A percentile compares a stretch with the other conserved stretches of the same genome.
Conservation (phyloP, 805 yeast species). For the Vanderwaltozyma yarrowii region DNA sequence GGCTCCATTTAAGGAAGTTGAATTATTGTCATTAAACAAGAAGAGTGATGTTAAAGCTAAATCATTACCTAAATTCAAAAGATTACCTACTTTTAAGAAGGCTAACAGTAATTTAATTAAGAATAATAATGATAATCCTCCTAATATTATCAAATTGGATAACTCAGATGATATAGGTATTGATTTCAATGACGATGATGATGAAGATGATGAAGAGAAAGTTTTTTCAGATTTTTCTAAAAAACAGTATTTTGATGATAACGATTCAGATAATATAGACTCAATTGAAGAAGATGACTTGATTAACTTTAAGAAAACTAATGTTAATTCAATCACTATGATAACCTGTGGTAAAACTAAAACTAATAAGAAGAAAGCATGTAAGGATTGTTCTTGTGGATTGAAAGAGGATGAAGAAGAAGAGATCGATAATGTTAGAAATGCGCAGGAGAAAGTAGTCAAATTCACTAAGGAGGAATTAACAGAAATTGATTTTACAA, state of each 20-base stretch:
- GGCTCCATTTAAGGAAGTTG: too few relatives aligned
- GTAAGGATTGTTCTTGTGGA: slow-evolving; percentile 97
- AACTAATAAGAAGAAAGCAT: slow-evolving; percentile 58
- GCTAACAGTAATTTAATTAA: too few relatives aligned
- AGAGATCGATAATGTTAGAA: slow-evolving; percentile 31
- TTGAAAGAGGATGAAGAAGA: slow-evolving; percentile 75
- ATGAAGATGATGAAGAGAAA: slow-evolving; percentile 25
- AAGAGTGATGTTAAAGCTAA: too few relatives aligned
- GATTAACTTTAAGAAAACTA: slow-evolving; percentile 19
- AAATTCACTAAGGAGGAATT: slow-evolving; percentile 49
- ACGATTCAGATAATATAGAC: slow-evolving; percentile 29
- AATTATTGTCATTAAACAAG: too few relatives aligned
- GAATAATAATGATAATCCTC: too few relatives aligned
- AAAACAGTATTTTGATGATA: slow-evolving; percentile 43
- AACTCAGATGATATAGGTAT: too few relatives aligned
- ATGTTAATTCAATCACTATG: slow-evolving; percentile 23
- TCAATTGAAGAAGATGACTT: slow-evolving; percentile 50
- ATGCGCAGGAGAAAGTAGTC: slow-evolving; percentile 31
- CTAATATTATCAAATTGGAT: too few relatives aligned
- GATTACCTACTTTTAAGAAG: too few relatives aligned
- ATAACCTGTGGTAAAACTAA: slow-evolving; percentile 23
- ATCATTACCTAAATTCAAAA: too few relatives aligned
- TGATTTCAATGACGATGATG: too few relatives aligned
- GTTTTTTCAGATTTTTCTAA: slow-evolving; percentile 36
- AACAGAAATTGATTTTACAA: slow-evolving; percentile 87